Percentiles rank a stretch among this genome's conserved stretches.
These are phyloP conservation scores for Neofusicoccum ribis DNA, from an alignment of 2,329 filamentous ascomycete species.

Conservation along the genomic window DNA sequence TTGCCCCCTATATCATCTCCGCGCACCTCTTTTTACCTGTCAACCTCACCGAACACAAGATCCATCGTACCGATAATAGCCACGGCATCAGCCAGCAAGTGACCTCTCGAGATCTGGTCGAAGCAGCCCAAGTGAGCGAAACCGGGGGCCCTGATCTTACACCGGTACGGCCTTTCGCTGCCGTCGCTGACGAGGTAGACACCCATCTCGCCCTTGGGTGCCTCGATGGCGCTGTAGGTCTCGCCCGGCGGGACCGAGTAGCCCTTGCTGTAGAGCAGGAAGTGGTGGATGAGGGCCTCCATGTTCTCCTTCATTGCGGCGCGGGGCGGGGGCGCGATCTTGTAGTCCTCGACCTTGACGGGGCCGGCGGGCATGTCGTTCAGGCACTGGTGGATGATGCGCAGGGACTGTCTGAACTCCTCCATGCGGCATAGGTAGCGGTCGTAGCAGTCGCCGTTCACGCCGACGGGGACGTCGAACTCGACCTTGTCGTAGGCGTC, in stretches of 20 bases:
- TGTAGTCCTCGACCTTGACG: conserved; percentile 97
- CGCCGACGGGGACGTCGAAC: conserved; percentile 94
- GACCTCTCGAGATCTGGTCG: conserved; percentile 88
- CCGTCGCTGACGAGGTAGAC: conserved; percentile 96
- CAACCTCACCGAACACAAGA: conserved; percentile 35
- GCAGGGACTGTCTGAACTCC: conserved; percentile 96
- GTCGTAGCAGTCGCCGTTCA: conserved; percentile 99
- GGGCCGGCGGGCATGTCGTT: conserved; percentile 98
- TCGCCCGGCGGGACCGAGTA: conserved; percentile 96
- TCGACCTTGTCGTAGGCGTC: conserved; percentile 98
- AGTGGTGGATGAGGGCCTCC: conserved; percentile 99
- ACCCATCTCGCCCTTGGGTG: conserved; percentile 99
- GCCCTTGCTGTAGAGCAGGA: conserved; percentile 97
- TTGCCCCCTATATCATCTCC: background rate
- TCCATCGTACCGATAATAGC: conserved; percentile 73
- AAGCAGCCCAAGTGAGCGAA: conserved; percentile 95
- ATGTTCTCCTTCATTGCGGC: conserved; percentile 99
- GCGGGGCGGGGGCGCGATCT: conserved; percentile 92
- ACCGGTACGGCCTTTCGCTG: conserved; percentile 92
- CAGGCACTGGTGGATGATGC: conserved; percentile 97
- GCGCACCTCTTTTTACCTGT: conserved; percentile 15
- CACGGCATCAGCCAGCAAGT: conserved; percentile 92
- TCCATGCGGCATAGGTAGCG: conserved; percentile 99
- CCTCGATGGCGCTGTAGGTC: conserved; percentile 97
- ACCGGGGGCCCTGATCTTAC: conserved; percentile 94